phyloP scores from a whole-genome alignment of 305 asterid species.

The Striga hermonthica region DNA sequence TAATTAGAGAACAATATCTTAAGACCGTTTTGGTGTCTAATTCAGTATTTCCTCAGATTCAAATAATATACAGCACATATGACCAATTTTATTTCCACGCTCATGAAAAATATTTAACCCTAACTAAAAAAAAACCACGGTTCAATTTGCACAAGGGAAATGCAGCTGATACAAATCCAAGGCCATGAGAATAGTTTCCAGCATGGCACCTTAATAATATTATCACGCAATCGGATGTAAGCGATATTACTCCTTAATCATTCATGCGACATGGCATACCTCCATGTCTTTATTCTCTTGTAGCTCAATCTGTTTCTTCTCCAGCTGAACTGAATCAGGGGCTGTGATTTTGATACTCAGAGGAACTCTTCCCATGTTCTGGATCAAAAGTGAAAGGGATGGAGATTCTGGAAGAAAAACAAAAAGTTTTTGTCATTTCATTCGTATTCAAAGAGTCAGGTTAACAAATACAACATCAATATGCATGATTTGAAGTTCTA shows the following conservation, averaged over 20 bases:
- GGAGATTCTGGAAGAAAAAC: slow-evolving; percentile 62
- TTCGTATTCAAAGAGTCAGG: neutral
- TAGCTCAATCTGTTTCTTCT: slow-evolving; percentile 51
- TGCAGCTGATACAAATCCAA: slow-evolving; percentile 17
- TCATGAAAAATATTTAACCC: neutral
- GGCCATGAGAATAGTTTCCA: neutral
- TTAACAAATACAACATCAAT: slow-evolving; percentile 5
- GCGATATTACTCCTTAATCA: slow-evolving; percentile 15
- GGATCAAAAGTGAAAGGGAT: slow-evolving; percentile 71
- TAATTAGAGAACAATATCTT: neutral
- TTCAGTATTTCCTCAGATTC: too few relatives aligned
- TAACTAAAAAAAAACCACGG: neutral
- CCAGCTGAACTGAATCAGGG: slow-evolving; percentile 61
- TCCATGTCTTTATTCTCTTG: slow-evolving; percentile 56
- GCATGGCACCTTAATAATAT: slow-evolving; percentile 3
- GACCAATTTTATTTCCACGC: neutral
- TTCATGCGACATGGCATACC: slow-evolving; percentile 39
- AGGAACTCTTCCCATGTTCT: slow-evolving; percentile 62
- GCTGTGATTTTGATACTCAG: slow-evolving; percentile 52
- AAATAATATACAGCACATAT: neutral
- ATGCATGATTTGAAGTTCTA: slow-evolving; percentile 19
- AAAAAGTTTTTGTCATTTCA: slow-evolving; percentile 15
- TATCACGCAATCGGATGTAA: slow-evolving; percentile 5
- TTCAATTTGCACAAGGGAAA: slow-evolving; percentile 6
- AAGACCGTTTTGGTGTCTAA: neutral